phyloP scores from a whole-genome alignment of 305 asterid genomes.

The Solanum hybrid region DNA sequence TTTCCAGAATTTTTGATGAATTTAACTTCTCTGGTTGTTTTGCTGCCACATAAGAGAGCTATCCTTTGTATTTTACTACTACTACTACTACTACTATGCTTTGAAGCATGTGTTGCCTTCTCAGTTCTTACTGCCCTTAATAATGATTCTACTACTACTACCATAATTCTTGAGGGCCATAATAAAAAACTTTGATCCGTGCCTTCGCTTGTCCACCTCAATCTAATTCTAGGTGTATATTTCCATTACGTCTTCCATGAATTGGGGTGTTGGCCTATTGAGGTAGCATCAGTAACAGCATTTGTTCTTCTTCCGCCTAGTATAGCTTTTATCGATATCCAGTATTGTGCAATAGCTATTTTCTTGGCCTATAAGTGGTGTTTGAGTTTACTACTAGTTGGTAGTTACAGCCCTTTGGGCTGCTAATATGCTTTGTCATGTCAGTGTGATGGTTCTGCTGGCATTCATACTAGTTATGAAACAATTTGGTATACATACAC shows the following conservation, averaged over 20 bases:
- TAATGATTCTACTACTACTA: neutral
- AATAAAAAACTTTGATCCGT: neutral
- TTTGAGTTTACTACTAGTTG: neutral
- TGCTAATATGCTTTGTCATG: neutral
- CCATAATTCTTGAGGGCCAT: neutral
- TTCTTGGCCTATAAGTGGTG: neutral
- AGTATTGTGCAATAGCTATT: neutral
- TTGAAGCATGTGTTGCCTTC: neutral
- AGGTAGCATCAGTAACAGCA: neutral
- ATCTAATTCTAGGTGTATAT: neutral
- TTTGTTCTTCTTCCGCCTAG: neutral
- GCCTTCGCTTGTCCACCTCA: neutral
- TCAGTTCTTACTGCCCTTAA: neutral
- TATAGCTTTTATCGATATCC: too few species aligned
- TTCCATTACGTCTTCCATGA: neutral
- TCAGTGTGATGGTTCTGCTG: neutral
- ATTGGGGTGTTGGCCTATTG: neutral
- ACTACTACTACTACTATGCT: neutral
- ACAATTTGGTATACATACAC: neutral
- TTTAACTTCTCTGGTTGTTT: neutral
- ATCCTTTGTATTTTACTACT: neutral
- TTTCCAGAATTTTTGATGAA: conserved; percentile 3
- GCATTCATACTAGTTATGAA: neutral
- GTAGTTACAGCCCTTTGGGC: neutral
- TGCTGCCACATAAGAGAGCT: neutral